Evolutionary conservation across 139 green algal species (phyloP).

Genomic region (Volvox reticuliferus): DNA sequence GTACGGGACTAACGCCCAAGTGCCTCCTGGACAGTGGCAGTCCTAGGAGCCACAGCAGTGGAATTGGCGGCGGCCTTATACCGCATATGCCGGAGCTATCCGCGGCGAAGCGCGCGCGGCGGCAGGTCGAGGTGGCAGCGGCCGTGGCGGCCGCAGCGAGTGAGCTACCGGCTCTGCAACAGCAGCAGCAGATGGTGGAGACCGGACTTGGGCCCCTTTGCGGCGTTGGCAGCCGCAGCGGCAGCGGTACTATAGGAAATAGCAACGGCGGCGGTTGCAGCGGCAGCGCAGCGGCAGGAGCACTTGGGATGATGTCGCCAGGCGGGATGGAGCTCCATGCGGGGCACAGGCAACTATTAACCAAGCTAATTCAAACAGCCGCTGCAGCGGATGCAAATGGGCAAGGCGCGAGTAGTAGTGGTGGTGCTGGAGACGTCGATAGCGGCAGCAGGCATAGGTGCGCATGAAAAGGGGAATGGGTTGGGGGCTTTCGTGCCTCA

Average conservation of each 20-base stretch:
- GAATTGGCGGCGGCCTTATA: neutral
- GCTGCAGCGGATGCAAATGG: neutral
- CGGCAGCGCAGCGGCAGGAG: neutral
- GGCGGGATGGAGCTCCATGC: conserved; percentile 33
- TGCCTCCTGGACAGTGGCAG: neutral
- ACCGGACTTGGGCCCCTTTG: neutral
- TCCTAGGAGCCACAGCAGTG: neutral
- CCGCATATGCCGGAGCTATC: conserved; percentile 13
- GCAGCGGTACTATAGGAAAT: neutral
- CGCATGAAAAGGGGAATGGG: too few relatives aligned
- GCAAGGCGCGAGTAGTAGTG: neutral
- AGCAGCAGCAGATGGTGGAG: neutral
- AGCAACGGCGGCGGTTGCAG: neutral
- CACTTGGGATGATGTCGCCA: neutral
- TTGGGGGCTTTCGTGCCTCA: too few relatives aligned
- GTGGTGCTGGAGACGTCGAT: neutral
- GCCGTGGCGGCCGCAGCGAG: conserved; percentile 7
- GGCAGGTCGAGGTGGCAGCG: conserved; percentile 1
- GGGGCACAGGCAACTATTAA: conserved; percentile 45
- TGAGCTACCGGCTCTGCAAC: neutral
- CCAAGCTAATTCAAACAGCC: conserved; percentile 38
- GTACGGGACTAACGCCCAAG: conserved; percentile 13
- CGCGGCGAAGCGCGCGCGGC: neutral
- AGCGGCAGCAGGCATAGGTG: neutral
- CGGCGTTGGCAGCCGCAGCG: neutral